Percentiles rank a stretch among this genome's conserved stretches.
phyloP scores from a whole-genome alignment of 2,329 filamentous ascomycete genomes.

The Colletotrichum chrysophilum region DNA sequence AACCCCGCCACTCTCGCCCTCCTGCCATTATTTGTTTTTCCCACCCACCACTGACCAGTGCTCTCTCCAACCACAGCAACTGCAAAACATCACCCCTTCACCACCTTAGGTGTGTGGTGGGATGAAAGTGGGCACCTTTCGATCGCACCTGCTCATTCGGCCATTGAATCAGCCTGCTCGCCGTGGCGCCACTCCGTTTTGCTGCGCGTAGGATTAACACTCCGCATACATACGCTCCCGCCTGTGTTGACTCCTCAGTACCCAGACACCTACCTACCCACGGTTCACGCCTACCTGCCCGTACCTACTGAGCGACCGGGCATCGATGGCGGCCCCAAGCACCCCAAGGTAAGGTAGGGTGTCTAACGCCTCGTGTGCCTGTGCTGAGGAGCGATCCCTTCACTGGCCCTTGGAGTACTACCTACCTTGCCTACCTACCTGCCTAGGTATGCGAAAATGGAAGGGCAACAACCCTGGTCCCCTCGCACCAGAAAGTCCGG shows the following conservation, averaged over 20 bases:
- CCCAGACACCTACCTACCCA: neutral
- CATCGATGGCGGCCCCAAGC: neutral
- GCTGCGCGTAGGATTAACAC: neutral
- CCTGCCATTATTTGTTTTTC: neutral
- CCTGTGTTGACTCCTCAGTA: neutral
- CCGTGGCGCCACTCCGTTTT: neutral
- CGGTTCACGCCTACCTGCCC: neutral
- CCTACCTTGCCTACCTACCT: neutral
- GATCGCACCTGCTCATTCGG: neutral
- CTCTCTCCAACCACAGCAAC: neutral
- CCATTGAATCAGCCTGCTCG: neutral
- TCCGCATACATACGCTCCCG: neutral
- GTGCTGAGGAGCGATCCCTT: neutral
- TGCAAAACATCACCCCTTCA: neutral
- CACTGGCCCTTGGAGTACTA: neutral
- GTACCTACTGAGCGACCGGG: neutral
- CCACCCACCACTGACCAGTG: neutral
- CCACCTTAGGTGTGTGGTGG: neutral
- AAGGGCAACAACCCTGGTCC: constrained; percentile 19
- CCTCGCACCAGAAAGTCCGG: constrained; percentile 13
- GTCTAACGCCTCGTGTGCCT: neutral
- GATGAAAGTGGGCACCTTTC: neutral
- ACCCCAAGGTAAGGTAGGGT: neutral
- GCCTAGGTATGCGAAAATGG: neutral
- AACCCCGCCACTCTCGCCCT: constrained; percentile 23